These are phyloP conservation scores for Aspergillus fructus DNA, from an alignment of 2,329 filamentous ascomycete species.

Conservation along the genomic window DNA sequence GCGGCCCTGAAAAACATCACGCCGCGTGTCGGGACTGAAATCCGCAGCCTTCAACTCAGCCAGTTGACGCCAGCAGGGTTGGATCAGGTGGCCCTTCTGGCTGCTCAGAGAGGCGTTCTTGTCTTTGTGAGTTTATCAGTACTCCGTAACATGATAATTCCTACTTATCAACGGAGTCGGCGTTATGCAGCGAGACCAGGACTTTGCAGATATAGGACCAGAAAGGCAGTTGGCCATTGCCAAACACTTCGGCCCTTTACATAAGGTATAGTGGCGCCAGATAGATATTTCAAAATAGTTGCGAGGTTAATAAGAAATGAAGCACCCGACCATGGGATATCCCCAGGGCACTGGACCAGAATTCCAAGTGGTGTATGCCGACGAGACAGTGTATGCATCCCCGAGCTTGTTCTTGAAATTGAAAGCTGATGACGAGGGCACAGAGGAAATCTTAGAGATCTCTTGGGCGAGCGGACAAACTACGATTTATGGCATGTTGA, in stretches of 20 bases:
- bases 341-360: conserved; percentile 10
- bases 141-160: too few relatives aligned
- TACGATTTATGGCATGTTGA: conserved; percentile 14
- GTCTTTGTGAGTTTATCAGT: conserved; percentile 6
- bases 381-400: conserved; percentile 11
- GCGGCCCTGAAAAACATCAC: conserved; percentile 5
- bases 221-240: conserved; percentile 6
- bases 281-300: background rate
- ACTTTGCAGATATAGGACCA: conserved; percentile 12
- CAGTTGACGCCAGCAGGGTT: conserved; percentile 5
- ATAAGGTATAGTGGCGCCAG: conserved; percentile 1
- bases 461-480: conserved; percentile 9
- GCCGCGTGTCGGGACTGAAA: conserved; percentile 9
- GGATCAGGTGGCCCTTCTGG: conserved; percentile 10
- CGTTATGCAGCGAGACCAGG: conserved; percentile 6
- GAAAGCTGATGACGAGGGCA: background rate
- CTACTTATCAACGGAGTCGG: background rate
- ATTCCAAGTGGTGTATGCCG: conserved; percentile 12
- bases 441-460: conserved; percentile 9
- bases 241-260: conserved; percentile 8
- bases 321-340: conserved; percentile 15
- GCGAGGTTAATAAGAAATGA: background rate
- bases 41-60: conserved; percentile 6
- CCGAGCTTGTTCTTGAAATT: background rate
- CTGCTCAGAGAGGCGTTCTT: conserved; percentile 13